Evolutionary conservation across 2,329 filamentous ascomycete genomes (phyloP).

Genomic region (Pseudogymnoascus sp.): DNA sequence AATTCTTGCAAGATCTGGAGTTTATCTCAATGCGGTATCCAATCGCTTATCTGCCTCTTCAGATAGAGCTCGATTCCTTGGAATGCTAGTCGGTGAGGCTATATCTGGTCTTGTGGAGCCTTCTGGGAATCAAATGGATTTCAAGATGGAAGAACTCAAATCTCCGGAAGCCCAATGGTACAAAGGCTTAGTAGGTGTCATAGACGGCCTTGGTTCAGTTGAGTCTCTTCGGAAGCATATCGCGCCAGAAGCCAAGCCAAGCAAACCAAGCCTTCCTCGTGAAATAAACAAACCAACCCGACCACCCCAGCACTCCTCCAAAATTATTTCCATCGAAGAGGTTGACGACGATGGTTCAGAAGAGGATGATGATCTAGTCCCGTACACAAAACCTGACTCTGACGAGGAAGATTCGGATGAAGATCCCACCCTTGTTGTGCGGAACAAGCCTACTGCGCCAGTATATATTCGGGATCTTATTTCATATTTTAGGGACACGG

Average conservation of each 20-base stretch:
- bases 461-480: constrained; percentile 89
- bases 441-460: constrained; percentile 74
- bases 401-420: constrained; percentile 90
- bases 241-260: constrained; percentile 14
- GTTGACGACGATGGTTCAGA: constrained; percentile 48
- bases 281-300: constrained; percentile 27
- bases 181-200: constrained; percentile 52
- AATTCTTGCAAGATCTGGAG: constrained; percentile 60
- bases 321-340: constrained; percentile 54
- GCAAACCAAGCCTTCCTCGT: constrained; percentile 10
- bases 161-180: constrained; percentile 69
- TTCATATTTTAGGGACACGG: constrained; percentile 66
- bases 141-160: constrained; percentile 72
- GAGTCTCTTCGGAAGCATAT: constrained; percentile 37
- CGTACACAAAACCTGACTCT: constrained; percentile 79
- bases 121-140: constrained; percentile 65
- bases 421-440: constrained; percentile 76
- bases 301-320: constrained; percentile 18
- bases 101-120: constrained; percentile 49
- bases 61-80: constrained; percentile 66
- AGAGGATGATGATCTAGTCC: constrained; percentile 44
- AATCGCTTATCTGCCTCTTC: constrained; percentile 77
- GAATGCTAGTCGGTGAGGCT: constrained; percentile 78
- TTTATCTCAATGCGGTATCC: constrained; percentile 72
- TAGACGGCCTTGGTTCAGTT: constrained; percentile 55